phyloP scores from a whole-genome alignment of 805 yeast genomes.

The Henningerozyma blattae region DNA sequence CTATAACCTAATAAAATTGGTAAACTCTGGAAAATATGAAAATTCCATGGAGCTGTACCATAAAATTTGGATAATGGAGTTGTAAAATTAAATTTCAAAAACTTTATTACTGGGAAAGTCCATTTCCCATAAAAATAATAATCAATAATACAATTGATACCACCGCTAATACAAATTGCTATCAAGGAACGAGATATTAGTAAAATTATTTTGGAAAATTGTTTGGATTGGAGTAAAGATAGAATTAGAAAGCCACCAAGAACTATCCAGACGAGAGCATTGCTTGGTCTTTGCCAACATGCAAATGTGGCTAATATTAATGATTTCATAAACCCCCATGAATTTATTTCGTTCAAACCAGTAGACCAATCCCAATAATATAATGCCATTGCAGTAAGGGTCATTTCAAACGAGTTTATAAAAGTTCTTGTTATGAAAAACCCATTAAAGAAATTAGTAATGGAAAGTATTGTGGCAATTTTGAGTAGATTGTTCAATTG shows the following conservation, averaged over 20 bases:
- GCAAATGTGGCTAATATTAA: conserved; percentile 45
- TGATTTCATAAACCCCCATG: conserved; percentile 22
- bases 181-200: conserved; percentile 10
- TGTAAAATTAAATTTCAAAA: conserved; percentile 66
- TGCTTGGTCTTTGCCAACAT: conserved; percentile 77
- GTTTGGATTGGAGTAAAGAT: conserved; percentile 4
- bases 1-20: conserved; percentile 64
- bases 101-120: conserved; percentile 55
- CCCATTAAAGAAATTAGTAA: conserved; percentile 54
- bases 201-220: conserved; percentile 4
- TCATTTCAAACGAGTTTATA: conserved; percentile 72
- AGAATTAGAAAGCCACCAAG: conserved; percentile 34
- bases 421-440: conserved; percentile 72
- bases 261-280: conserved; percentile 61
- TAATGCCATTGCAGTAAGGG: conserved; percentile 54
- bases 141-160: conserved; percentile 38
- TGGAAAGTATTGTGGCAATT: conserved; percentile 12
- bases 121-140: conserved; percentile 42
- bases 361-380: conserved; percentile 59
- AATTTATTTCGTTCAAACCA: conserved; percentile 7
- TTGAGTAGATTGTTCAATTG: conserved; percentile 5
- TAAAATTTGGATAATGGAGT: conserved; percentile 68
- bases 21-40: conserved; percentile 70
- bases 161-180: conserved; percentile 19
- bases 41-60: conserved; percentile 77